phyloP scores from a whole-genome alignment of 495 filamentous ascomycete genomes.

The Talaromyces adpressus region DNA sequence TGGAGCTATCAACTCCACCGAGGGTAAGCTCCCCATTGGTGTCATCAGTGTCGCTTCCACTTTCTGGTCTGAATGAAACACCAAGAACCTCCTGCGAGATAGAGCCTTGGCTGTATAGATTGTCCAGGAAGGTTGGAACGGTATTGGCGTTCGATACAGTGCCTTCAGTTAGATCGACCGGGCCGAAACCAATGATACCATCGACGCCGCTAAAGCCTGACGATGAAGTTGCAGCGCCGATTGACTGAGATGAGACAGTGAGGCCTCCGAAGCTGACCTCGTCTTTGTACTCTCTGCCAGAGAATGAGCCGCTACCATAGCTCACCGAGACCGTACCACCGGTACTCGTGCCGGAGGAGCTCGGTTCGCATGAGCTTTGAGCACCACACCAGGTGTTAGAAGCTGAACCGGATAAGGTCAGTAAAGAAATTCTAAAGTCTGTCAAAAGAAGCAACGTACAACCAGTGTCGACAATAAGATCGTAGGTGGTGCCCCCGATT shows the following conservation, averaged over 20 bases:
- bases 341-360: neutral
- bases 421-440: neutral
- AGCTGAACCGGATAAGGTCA: neutral
- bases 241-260: neutral
- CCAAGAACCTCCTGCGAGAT: neutral
- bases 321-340: neutral
- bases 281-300: neutral
- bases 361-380: constrained; percentile 1
- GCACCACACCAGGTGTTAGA: constrained; percentile 4
- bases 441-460: neutral
- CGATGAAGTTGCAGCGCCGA: neutral
- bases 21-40: constrained; percentile 1
- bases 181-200: constrained; percentile 1
- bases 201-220: neutral
- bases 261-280: neutral
- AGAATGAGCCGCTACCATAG: constrained; percentile 4
- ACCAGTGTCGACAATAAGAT: neutral
- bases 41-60: constrained; percentile 3
- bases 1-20: neutral
- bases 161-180: neutral
- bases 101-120: neutral
- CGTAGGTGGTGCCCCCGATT: neutral
- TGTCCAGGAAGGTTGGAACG: neutral
- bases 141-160: constrained; percentile 2
- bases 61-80: neutral